phyloP scores from a whole-genome alignment of 2,329 filamentous ascomycete species.

The Aspergillus proliferans region DNA sequence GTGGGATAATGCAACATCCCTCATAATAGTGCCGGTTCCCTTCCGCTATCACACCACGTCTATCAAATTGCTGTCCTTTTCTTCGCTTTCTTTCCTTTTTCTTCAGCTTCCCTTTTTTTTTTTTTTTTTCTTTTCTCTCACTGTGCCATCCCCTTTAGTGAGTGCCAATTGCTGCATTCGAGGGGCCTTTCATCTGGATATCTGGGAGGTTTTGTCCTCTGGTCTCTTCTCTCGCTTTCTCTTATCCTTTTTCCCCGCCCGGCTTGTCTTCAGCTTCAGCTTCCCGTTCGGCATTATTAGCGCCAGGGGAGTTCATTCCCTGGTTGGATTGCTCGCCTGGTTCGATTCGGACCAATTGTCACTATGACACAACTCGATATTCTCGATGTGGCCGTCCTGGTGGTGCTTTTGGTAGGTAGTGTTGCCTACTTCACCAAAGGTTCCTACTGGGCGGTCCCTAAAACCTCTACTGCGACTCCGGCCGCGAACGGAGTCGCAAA shows the following conservation, averaged over 20 bases:
- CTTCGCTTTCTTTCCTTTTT: neutral
- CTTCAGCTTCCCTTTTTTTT: neutral
- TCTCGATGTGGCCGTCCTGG: slow-evolving; percentile 87
- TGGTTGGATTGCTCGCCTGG: neutral
- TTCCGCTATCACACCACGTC: neutral
- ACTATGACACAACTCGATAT: slow-evolving; percentile 92
- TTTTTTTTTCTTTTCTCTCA: slow-evolving; percentile 4
- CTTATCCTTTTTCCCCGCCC: slow-evolving; percentile 3
- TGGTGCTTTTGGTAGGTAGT: slow-evolving; percentile 75
- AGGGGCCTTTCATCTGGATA: neutral
- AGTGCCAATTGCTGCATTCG: neutral
- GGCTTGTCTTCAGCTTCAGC: slow-evolving; percentile 2
- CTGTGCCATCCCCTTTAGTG: slow-evolving; percentile 1
- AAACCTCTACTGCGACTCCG: slow-evolving; percentile 70
- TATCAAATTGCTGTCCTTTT: neutral
- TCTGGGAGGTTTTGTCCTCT: neutral
- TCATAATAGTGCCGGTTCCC: neutral
- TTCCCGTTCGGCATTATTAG: neutral
- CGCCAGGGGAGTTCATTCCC: neutral
- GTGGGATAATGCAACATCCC: neutral
- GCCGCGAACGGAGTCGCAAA: slow-evolving; percentile 61
- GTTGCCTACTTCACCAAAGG: slow-evolving; percentile 97
- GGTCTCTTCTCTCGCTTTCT: slow-evolving; percentile 5
- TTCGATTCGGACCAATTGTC: neutral
- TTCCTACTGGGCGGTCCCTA: slow-evolving; percentile 72